These are phyloP conservation scores for Penicillium salamii DNA, from an alignment of 495 filamentous ascomycete genomes.

Conservation along the genomic window DNA sequence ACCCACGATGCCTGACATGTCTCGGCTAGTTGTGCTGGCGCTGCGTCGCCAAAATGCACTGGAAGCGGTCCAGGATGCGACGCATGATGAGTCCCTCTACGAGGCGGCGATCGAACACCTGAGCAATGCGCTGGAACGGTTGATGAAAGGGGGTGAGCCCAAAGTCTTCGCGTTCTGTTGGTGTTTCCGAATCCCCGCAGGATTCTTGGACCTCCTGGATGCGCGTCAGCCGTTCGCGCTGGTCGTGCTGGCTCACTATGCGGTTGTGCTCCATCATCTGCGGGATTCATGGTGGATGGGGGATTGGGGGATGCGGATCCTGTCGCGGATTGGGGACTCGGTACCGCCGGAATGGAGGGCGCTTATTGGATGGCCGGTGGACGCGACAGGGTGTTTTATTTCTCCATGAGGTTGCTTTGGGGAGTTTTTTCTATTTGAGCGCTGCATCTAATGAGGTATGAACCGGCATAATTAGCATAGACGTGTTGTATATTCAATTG, in stretches of 20 bases:
- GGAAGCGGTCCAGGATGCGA: slow-evolving; percentile 20
- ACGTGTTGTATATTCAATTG: slow-evolving; percentile 14
- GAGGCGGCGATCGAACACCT: slow-evolving; percentile 31
- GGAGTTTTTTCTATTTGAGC: not conserved
- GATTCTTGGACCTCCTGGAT: slow-evolving; percentile 50
- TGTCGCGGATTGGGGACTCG: slow-evolving; percentile 28
- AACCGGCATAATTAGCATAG: slow-evolving; percentile 22
- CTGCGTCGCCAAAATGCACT: slow-evolving; percentile 28
- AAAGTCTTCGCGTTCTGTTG: slow-evolving; percentile 45
- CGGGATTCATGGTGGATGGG: slow-evolving; percentile 53
- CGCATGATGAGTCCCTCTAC: slow-evolving; percentile 31
- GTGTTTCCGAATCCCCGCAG: slow-evolving; percentile 48
- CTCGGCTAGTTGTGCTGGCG: slow-evolving; percentile 31
- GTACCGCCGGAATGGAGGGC: slow-evolving; percentile 33
- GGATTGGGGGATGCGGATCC: slow-evolving; percentile 38
- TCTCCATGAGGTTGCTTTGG: slow-evolving; percentile 2
- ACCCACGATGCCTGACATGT: slow-evolving; percentile 38
- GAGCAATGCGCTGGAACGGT: slow-evolving; percentile 24
- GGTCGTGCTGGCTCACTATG: slow-evolving; percentile 50
- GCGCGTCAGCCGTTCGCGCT: slow-evolving; percentile 53
- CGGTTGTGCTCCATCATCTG: slow-evolving; percentile 46
- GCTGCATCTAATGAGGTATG: slow-evolving; percentile 22
- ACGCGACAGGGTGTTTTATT: slow-evolving; percentile 38
- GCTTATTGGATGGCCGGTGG: slow-evolving; percentile 37
- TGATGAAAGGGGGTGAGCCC: slow-evolving; percentile 35